Evolutionary conservation across 495 filamentous ascomycete species (phyloP).

Genomic region (Lasiosphaeris hirsuta): DNA sequence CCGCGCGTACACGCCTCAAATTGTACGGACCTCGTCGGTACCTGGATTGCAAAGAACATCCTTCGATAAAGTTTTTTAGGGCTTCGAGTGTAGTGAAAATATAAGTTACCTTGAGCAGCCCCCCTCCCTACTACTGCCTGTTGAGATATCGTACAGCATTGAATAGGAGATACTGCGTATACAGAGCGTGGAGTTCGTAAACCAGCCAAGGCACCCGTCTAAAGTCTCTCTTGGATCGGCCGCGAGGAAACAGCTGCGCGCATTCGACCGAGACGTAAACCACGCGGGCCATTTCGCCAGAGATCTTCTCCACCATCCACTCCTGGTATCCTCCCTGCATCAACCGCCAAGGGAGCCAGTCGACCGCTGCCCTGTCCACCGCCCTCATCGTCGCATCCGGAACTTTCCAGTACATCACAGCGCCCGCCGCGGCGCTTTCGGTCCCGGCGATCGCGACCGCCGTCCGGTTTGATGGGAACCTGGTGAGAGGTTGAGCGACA

Average conservation of each 20-base stretch:
- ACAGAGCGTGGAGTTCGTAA: conserved; percentile 11
- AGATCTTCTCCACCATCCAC: conserved; percentile 11
- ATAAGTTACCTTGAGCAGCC: no score
- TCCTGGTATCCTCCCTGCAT: conserved; percentile 12
- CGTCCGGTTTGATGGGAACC: not conserved
- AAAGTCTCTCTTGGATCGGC: not conserved
- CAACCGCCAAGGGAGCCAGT: not conserved
- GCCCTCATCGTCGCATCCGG: not conserved
- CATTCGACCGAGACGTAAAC: conserved; percentile 10
- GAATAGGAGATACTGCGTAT: conserved; percentile 4
- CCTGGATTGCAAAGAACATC: no score
- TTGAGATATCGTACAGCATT: not conserved
- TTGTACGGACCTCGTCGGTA: no score
- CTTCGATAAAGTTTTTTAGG: no score
- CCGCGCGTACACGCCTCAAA: no score
- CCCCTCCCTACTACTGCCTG: no score
- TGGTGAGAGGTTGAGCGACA: not conserved
- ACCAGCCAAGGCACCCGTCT: conserved; percentile 1
- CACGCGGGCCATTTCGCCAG: not conserved
- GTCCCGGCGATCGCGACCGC: no score
- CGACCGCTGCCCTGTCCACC: not conserved
- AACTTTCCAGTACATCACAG: conserved; percentile 6
- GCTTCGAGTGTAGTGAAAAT: no score
- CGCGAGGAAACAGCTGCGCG: not conserved
- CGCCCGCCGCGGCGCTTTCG: conserved; percentile 1